Percentiles rank a stretch among this genome's conserved stretches.
phyloP scores from a whole-genome alignment of 2,329 filamentous ascomycete species.

The Gaeumannomyces sp. region DNA sequence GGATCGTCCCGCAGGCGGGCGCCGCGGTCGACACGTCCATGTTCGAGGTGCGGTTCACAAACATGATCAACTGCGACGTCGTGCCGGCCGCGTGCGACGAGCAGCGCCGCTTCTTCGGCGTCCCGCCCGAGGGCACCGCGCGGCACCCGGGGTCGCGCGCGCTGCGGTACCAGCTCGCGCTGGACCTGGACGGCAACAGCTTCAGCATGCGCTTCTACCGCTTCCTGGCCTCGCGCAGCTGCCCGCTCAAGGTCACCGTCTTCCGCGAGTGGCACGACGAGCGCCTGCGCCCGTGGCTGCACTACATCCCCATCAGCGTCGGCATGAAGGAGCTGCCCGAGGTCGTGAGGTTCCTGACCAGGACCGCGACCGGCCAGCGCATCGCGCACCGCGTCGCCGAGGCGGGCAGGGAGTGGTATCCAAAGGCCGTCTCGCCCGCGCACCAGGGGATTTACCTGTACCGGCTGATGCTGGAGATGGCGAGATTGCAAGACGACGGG shows the following conservation, averaged over 20 bases:
- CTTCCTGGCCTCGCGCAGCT: conserved; percentile 36
- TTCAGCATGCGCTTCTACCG: conserved; percentile 45
- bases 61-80: conserved; percentile 33
- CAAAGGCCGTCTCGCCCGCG: conserved; percentile 44
- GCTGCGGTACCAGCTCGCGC: conserved; percentile 31
- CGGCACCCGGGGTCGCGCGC: conserved; percentile 14
- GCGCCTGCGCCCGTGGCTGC: conserved; percentile 44
- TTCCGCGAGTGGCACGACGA: conserved; percentile 51
- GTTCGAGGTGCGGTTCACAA: conserved; percentile 2
- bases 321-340: conserved; percentile 43
- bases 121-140: conserved; percentile 7
- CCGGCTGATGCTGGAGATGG: conserved; percentile 50
- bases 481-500: conserved; percentile 30
- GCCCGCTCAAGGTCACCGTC: conserved; percentile 42
- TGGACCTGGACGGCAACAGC: conserved; percentile 48
- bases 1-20: conserved; percentile 25
- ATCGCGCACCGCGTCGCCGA: conserved; percentile 46
- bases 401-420: conserved; percentile 47
- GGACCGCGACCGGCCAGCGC: conserved; percentile 37
- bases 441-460: conserved; percentile 57
- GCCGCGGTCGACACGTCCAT: conserved; percentile 1
- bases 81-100: conserved; percentile 8
- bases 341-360: conserved; percentile 37
- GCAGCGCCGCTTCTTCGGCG: conserved; percentile 12
- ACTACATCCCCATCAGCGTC: conserved; percentile 45